Evolutionary conservation across 2,329 filamentous ascomycete species (phyloP), one percentile per base, ranked within the genome.

Genomic region (Colletotrichum liaoningense): DNA sequence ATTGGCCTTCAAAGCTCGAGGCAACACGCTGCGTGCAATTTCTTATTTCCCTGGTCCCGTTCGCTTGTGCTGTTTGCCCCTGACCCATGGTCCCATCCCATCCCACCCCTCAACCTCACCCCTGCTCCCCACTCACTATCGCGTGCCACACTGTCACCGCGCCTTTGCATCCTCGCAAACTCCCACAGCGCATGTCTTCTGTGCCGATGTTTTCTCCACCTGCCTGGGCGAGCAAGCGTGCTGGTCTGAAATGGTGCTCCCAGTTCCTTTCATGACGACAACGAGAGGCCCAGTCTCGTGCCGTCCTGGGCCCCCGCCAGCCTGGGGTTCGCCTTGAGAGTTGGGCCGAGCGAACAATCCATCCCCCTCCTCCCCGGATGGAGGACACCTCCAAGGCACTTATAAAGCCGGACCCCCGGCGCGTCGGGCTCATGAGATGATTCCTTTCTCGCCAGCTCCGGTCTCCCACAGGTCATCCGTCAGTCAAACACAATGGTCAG

Each of bases 401-500:
- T 73, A 73, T 73, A 73, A 70, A 70, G 62, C 65, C 49, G 28
- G 11, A 16, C 57, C 59, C 72, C 69, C 30, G 64, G 52, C 35
- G 26, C 38, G 49, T 38, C 24, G 28, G 7, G 5, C 24, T 63
- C 56, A 7, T 22, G 28, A 58, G 5, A 14, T 58, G 33, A 1
- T 14, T 58, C 5, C 52, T 46, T 26, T 24, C 60, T 46, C 42
- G 19, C 42, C 67, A 73, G 71, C 71, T 57, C 35, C 71, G 71
- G 71, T 73, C 52, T 72, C 68, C 49, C 52, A 12, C 42, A 54
- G 58, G 62, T 72, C 63, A 63, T 59, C 68, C 63, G 63, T 74
- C 38, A 74, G 67, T 69, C 69, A 76, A 46, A 76, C 79, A 79
- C 57, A 76, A 85, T 85, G 82, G 82, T 85, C 59, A 80, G 81